phyloP scores from a whole-genome alignment of 768 basidiomycete genomes.

The Amanita subjunquillea region DNA sequence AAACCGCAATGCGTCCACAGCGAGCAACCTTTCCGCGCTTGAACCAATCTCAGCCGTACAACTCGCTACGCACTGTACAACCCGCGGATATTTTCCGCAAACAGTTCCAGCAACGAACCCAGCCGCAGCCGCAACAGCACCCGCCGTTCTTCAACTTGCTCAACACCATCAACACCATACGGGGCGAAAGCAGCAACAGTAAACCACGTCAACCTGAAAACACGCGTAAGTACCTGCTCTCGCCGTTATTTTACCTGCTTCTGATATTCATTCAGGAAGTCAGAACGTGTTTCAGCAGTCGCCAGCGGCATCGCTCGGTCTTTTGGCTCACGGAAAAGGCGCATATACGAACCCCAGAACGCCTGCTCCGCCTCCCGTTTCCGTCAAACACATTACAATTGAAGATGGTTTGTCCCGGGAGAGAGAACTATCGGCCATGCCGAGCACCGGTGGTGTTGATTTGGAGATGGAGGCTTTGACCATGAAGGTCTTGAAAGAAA shows the following conservation, averaged over 20 bases:
- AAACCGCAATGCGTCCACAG: not conserved
- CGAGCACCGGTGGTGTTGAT: not conserved
- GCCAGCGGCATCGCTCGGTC: not conserved
- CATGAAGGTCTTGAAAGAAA: slow-evolving; percentile 1
- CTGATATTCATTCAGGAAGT: not conserved
- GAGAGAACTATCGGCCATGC: not conserved
- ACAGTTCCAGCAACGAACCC: not conserved
- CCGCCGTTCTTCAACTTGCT: slow-evolving; percentile 5
- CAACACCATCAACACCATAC: slow-evolving; percentile 1
- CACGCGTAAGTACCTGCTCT: not conserved
- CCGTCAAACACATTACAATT: not conserved
- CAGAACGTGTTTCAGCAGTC: not conserved
- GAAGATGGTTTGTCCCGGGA: not conserved
- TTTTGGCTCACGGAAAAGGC: not conserved
- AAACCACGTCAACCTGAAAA: not conserved
- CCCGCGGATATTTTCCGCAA: slow-evolving; percentile 1
- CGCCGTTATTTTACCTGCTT: not conserved
- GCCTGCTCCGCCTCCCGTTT: not conserved
- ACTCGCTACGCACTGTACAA: not conserved
- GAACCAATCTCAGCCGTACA: not conserved
- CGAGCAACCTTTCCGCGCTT: not conserved
- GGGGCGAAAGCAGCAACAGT: not conserved
- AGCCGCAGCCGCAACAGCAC: not conserved
- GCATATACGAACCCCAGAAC: slow-evolving; percentile 2
- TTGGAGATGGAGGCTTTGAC: not conserved